Conservation (phyloP, 768 basidiomycete species). For the Rhodosporidiobolus sp. region DNA sequence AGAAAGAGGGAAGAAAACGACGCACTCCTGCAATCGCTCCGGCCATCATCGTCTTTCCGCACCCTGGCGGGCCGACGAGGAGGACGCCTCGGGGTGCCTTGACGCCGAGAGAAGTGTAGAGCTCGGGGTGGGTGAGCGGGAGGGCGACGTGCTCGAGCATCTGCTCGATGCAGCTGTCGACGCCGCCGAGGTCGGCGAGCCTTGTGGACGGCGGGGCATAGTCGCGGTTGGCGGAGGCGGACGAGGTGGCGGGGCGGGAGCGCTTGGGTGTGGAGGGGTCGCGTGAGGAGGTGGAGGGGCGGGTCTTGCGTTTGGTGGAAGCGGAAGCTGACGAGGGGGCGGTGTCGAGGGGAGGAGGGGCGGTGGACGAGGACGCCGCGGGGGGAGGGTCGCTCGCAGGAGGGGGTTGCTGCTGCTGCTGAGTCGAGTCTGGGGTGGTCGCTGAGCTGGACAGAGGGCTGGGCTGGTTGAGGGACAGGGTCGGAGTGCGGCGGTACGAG, state of each 20-base stretch:
- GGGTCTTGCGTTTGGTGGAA: conserved; percentile 27
- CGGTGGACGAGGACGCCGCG: background rate
- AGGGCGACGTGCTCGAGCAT: conserved; percentile 94
- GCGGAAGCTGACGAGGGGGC: background rate
- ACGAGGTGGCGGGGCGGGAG: conserved; percentile 52
- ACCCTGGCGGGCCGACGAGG: conserved; percentile 91
- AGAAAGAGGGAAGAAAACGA: conserved; percentile 28
- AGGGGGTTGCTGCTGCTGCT: background rate
- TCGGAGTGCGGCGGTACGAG: conserved; percentile 9
- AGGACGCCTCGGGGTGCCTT: conserved; percentile 88
- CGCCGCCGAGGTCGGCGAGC: conserved; percentile 80
- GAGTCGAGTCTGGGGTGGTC: background rate
- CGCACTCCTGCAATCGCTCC: conserved; percentile 91
- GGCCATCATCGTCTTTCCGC: conserved; percentile 91
- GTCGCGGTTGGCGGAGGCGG: conserved; percentile 40
- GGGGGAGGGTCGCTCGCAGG: background rate
- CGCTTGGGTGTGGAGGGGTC: conserved; percentile 56
- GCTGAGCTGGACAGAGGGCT: conserved; percentile 2
- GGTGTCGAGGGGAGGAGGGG: background rate
- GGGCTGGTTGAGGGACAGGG: conserved; percentile 35
- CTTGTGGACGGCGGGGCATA: conserved; percentile 26
- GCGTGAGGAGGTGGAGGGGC: conserved; percentile 28
- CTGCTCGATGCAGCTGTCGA: conserved; percentile 80
- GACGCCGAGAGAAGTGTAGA: conserved; percentile 89
- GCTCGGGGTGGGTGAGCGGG: conserved; percentile 90